These are phyloP conservation scores for Penicillium sp. DNA, from an alignment of 2,329 filamentous ascomycete genomes.

Conservation along the genomic window DNA sequence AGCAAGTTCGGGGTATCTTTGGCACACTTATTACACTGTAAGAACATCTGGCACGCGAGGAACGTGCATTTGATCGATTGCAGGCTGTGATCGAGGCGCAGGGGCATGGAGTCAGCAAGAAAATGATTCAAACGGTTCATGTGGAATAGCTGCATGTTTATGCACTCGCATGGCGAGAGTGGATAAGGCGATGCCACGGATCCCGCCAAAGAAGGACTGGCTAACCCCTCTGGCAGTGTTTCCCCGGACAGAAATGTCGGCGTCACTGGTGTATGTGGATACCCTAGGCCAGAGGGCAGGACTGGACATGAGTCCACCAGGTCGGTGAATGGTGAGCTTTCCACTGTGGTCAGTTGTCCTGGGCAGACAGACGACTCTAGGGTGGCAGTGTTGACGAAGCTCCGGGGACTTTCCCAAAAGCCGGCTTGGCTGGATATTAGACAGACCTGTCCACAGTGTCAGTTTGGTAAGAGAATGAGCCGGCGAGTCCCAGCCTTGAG, in stretches of 20 bases:
- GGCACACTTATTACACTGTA: conserved; percentile 33
- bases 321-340: conserved; percentile 20
- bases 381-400: conserved; percentile 18
- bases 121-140: conserved; percentile 35
- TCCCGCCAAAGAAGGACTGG: conserved; percentile 31
- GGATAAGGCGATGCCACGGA: conserved; percentile 26
- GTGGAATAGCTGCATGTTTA: conserved; percentile 32
- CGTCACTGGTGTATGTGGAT: conserved; percentile 32
- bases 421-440: conserved; percentile 20
- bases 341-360: conserved; percentile 13
- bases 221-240: conserved; percentile 27
- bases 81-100: conserved; percentile 37
- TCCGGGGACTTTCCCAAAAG: conserved; percentile 32
- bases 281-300: conserved; percentile 21
- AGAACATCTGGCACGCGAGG: conserved; percentile 30
- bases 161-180: conserved; percentile 31
- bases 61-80: conserved; percentile 34
- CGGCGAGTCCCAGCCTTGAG: too few relatives aligned
- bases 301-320: conserved; percentile 17
- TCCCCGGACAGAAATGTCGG: conserved; percentile 34
- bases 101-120: conserved; percentile 24
- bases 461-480: neutral
- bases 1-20: conserved; percentile 34
- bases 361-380: conserved; percentile 22
- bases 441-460: conserved; percentile 12